phyloP scores from a whole-genome alignment of 768 basidiomycete genomes.

The Porphyrellus cyaneotinctus region DNA sequence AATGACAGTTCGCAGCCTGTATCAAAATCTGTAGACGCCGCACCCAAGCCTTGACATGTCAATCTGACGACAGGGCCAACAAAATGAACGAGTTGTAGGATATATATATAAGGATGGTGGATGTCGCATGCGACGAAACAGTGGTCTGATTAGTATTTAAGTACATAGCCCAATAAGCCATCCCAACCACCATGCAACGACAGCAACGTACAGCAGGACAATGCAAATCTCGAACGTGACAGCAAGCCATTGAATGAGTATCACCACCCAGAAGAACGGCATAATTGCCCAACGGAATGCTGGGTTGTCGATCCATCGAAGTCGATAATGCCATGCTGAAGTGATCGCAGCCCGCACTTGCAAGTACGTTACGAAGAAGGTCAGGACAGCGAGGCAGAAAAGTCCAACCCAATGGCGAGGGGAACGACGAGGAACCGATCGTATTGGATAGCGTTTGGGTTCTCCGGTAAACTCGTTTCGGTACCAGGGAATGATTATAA shows the following conservation, averaged over 20 bases:
- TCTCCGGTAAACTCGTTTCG: constrained; percentile 83
- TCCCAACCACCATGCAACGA: constrained; percentile 71
- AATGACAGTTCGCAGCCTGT: constrained; percentile 4
- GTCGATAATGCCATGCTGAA: constrained; percentile 48
- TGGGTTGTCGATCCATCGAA: constrained; percentile 55
- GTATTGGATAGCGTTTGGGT: constrained; percentile 60
- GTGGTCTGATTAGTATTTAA: constrained; percentile 17
- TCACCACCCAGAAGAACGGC: constrained; percentile 60
- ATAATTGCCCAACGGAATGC: constrained; percentile 60
- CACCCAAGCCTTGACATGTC: not conserved
- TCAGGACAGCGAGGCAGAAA: constrained; percentile 45
- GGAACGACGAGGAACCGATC: constrained; percentile 56
- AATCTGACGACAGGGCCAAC: not conserved
- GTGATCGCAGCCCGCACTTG: constrained; percentile 57
- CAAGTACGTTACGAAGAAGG: constrained; percentile 47
- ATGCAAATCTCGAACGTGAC: constrained; percentile 56
- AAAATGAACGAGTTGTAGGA: not conserved
- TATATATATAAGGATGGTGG: constrained; percentile 16
- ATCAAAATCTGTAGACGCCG: not conserved
- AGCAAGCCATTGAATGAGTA: constrained; percentile 65
- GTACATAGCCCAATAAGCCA: constrained; percentile 57
- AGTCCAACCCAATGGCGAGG: constrained; percentile 66
- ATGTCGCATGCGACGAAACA: not conserved
- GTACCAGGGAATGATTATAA: constrained; percentile 78
- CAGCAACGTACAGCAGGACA: constrained; percentile 53